phyloP scores from a whole-genome alignment of 2,329 filamentous ascomycete genomes.

The Aureobasidium pullulans region DNA sequence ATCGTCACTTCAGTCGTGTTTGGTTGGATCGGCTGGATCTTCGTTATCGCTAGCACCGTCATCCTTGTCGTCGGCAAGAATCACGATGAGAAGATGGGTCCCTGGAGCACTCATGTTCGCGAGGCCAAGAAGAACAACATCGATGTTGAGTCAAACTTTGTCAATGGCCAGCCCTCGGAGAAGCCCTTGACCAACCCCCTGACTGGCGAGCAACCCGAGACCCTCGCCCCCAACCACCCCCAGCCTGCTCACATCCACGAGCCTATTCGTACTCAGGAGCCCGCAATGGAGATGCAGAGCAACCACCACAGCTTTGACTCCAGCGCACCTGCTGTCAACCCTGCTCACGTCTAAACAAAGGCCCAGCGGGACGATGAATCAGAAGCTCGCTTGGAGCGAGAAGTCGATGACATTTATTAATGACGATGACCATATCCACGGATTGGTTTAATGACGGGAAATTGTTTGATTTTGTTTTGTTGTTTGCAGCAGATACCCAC shows the following conservation, averaged over 20 bases:
- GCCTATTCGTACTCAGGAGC: neutral
- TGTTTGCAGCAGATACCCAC: slow-evolving; percentile 13
- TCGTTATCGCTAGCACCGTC: slow-evolving; percentile 26
- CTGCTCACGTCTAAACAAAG: neutral
- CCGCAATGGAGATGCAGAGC: neutral
- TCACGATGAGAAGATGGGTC: slow-evolving; percentile 33
- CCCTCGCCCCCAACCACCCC: neutral
- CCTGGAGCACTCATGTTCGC: slow-evolving; percentile 32
- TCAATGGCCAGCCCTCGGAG: neutral
- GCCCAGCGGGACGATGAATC: neutral
- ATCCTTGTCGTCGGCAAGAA: slow-evolving; percentile 32
- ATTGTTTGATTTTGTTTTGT: neutral
- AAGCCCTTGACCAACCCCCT: slow-evolving; percentile 9
- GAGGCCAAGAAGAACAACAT: slow-evolving; percentile 10
- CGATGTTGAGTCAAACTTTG: slow-evolving; percentile 9
- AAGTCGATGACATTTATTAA: neutral
- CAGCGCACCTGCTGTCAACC: slow-evolving; percentile 4
- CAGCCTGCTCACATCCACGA: neutral
- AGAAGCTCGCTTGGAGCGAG: neutral
- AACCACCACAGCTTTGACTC: slow-evolving; percentile 3
- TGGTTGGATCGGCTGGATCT: slow-evolving; percentile 45
- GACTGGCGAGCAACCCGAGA: slow-evolving; percentile 2
- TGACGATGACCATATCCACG: neutral
- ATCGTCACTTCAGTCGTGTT: slow-evolving; percentile 47
- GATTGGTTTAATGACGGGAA: slow-evolving; percentile 1